These are phyloP conservation scores for Coemansia sp. DNA, from an alignment of 192 early-diverging fungal species.

Conservation along the genomic window DNA sequence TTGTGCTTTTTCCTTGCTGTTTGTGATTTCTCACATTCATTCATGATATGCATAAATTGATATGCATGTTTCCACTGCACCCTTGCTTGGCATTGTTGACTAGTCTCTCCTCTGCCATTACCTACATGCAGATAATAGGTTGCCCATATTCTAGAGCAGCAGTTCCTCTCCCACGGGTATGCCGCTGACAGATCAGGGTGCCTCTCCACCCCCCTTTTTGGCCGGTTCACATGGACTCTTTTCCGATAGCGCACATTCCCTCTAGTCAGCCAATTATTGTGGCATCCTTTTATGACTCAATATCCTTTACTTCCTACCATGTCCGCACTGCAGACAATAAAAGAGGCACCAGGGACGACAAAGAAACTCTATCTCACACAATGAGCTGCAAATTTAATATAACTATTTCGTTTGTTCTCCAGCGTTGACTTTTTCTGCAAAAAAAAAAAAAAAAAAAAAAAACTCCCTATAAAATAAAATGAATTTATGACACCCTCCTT, in stretches of 20 bases:
- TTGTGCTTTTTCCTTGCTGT: background rate
- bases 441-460: background rate
- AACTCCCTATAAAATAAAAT: background rate
- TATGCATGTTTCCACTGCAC: background rate
- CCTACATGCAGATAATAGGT: background rate
- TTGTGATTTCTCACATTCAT: slow-evolving; percentile 1
- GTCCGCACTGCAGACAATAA: background rate
- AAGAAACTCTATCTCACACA: background rate
- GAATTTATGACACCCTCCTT: no score
- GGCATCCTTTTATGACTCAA: background rate
- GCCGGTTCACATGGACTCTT: background rate
- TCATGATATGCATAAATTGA: slow-evolving; percentile 1
- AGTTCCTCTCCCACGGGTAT: background rate
- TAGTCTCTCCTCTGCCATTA: background rate
- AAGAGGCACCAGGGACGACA: background rate
- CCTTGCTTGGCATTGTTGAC: background rate
- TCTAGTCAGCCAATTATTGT: background rate
- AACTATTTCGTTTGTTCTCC: background rate
- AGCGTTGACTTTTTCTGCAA: background rate
- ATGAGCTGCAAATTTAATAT: background rate
- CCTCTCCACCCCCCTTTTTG: background rate
- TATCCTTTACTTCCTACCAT: background rate
- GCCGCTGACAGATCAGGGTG: background rate
- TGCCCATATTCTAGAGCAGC: background rate
- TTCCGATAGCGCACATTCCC: background rate